phyloP scores from a whole-genome alignment of 805 yeast species.

The Blastobotrys chiropterorum region DNA sequence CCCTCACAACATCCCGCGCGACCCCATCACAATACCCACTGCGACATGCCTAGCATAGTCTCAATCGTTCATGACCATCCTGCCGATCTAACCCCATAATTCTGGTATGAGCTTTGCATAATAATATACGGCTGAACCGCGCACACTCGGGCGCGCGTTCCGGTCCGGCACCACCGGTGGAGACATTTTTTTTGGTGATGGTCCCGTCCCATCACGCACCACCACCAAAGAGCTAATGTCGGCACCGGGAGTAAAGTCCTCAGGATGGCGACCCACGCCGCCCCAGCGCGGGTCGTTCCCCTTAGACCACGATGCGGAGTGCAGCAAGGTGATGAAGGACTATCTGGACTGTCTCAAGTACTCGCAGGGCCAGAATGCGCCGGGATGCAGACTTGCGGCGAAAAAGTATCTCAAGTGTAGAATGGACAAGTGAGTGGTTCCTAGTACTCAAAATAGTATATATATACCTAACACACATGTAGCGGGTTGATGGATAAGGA shows the following conservation, averaged over 20 bases:
- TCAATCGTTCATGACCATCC: no score
- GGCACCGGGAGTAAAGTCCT: conserved; percentile 13
- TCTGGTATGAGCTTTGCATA: no score
- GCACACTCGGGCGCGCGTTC: no score
- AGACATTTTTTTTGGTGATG: no score
- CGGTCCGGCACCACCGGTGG: no score
- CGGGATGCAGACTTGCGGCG: conserved; percentile 83
- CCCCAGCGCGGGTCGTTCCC: conserved; percentile 98
- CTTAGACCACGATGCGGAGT: conserved; percentile 81
- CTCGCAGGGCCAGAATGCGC: conserved; percentile 77
- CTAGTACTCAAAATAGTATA: background rate
- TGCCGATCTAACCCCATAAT: no score
- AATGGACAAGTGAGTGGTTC: conserved; percentile 59
- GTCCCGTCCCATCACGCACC: background rate
- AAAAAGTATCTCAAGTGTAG: conserved; percentile 77
- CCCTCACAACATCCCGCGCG: no score
- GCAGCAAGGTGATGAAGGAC: conserved; percentile 64
- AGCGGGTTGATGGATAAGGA: conserved; percentile 51
- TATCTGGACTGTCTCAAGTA: conserved; percentile 74
- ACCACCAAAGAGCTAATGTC: conserved; percentile 28
- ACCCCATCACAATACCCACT: no score
- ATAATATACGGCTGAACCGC: no score
- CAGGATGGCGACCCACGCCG: conserved; percentile 57
- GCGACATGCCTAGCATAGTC: no score
- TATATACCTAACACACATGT: conserved; percentile 1